Percentiles rank a stretch among this genome's conserved stretches.
phyloP scores from a whole-genome alignment of 208 protist species.

The Acanthamoeba triangularis region DNA sequence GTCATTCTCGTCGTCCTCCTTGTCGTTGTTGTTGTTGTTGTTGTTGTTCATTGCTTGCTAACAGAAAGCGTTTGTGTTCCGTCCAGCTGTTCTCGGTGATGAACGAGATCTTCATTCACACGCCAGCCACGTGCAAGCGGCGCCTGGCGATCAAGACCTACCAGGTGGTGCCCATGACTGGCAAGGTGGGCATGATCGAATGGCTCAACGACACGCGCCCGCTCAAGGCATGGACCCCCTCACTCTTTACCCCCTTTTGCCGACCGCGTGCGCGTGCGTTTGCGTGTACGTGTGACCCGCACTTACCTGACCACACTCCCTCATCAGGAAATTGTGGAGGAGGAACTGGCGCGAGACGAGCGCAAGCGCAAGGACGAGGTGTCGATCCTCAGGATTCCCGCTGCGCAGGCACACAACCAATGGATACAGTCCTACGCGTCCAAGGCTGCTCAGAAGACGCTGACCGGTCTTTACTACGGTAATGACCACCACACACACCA shows the following conservation, averaged over 20 bases:
- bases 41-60: no score
- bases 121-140: slow-evolving; percentile 64
- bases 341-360: slow-evolving; percentile 78
- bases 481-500: background rate
- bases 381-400: slow-evolving; percentile 78
- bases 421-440: slow-evolving; percentile 81
- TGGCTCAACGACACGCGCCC: slow-evolving; percentile 94
- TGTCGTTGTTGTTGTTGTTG: background rate
- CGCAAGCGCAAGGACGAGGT: slow-evolving; percentile 72
- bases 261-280: background rate
- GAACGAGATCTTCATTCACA: slow-evolving; percentile 91
- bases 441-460: slow-evolving; percentile 39
- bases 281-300: background rate
- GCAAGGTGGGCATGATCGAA: slow-evolving; percentile 94
- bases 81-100: slow-evolving; percentile 87
- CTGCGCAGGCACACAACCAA: slow-evolving; percentile 83
- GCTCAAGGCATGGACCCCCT: slow-evolving; percentile 82
- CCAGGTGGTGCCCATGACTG: slow-evolving; percentile 93
- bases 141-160: slow-evolving; percentile 89
- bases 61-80: no score
- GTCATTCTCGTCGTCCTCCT: no score
- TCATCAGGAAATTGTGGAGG: slow-evolving; percentile 88
- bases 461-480: slow-evolving; percentile 72
- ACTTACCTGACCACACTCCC: no score
- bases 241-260: background rate